These are phyloP conservation scores for Luffa acutangula DNA, from an alignment of 306 rosid genomes.

Conservation along the genomic window DNA sequence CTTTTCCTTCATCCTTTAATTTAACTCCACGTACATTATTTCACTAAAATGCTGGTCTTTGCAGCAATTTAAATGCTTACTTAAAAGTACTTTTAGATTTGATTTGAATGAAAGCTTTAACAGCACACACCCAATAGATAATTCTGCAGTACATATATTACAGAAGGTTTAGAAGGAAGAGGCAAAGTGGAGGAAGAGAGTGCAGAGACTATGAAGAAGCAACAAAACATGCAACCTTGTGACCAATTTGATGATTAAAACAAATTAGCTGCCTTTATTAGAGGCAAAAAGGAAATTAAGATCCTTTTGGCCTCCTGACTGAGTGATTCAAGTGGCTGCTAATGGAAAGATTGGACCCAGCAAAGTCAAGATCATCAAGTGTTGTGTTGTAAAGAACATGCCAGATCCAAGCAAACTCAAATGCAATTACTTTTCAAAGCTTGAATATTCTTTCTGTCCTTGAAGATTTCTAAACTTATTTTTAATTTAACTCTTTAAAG, in stretches of 20 bases:
- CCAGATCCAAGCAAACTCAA: background rate
- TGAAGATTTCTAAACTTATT: background rate
- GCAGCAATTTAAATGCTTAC: background rate
- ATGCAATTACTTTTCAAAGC: background rate
- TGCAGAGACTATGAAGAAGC: background rate
- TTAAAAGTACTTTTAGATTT: too few relatives aligned
- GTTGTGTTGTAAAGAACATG: background rate
- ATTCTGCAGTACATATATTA: conserved; percentile 16
- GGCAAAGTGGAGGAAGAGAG: conserved; percentile 1
- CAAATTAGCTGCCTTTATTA: background rate
- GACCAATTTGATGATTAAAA: background rate
- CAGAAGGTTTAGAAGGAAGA: conserved; percentile 9
- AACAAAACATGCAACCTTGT: background rate
- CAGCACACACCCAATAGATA: background rate
- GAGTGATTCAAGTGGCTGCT: background rate
- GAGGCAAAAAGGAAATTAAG: too few relatives aligned
- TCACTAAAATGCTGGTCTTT: background rate
- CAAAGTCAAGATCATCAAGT: too few relatives aligned
- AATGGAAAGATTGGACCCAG: too few relatives aligned
- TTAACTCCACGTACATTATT: background rate
- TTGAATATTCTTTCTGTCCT: background rate
- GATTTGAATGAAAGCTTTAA: background rate
- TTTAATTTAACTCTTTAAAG: background rate
- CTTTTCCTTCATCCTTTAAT: conserved; percentile 7
- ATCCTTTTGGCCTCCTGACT: background rate